Evolutionary conservation across 1,284 basidiomycete species (phyloP), one percentile per base, ranked within the genome.

Genomic region (Pseudozyma pruni): DNA sequence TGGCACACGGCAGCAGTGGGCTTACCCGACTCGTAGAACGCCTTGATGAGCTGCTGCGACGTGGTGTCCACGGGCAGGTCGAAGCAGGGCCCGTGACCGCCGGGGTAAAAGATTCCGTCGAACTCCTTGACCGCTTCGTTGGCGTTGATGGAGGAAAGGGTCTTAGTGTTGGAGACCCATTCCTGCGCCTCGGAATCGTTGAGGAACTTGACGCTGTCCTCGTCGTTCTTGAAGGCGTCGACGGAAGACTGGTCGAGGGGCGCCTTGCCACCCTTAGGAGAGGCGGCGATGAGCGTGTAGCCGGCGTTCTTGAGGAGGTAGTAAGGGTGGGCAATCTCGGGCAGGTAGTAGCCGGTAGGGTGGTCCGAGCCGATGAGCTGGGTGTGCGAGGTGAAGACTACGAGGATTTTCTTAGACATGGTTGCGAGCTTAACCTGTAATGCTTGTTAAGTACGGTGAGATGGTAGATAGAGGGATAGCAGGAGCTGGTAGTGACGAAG

Each of bases 251-350:
- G 83, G 81, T 92, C 90, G 40, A 93, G 72, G 0, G 91, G 90
- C 1, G 91, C 90, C 71, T 89, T 88, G 20, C 90, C 86, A 0
- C 91, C 91, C 8, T 83, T 84, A 17, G 90, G 90, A 1, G 90
- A 84, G 7, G 90, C 90, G 75, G 90, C 89, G 61, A 89, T 89
- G 76, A 93, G 87, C 20, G 83, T 79, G 76, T 84, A 85, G 71
- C 89, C 85, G 2, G 87, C 75, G 13, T 57, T 85, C 11, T 85
- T 82, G 46, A 93, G 85, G 54, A 87, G 82, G 77, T 90, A 90
- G 85, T 91, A 92, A 0, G 91, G 90, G 81, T 93, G 91, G 1
- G 91, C 91, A 11, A 89, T 90, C 81, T 91, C 68, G 39, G 68
- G 57, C 5, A 68, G 59, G 55, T 81, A 83, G 85, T 69, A 83